These are phyloP conservation scores for Cercophora samala DNA, from an alignment of 495 filamentous ascomycete genomes.

Conservation along the genomic window DNA sequence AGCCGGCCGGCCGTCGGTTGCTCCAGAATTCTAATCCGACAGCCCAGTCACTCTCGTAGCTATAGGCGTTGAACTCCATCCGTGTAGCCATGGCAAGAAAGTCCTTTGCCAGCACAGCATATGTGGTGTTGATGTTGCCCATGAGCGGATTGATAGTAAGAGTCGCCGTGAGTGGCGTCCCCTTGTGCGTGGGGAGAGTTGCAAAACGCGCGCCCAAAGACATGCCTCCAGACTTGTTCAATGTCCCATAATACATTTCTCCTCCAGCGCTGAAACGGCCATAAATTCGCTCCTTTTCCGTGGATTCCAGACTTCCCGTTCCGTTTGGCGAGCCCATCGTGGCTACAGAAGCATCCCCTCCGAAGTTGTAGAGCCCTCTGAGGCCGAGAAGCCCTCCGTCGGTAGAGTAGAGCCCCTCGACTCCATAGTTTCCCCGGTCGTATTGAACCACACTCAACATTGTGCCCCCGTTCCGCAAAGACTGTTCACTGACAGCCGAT, in stretches of 20 bases:
- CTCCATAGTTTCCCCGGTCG: slow-evolving; percentile 81
- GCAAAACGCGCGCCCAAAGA: slow-evolving; percentile 78
- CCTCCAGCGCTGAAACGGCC: slow-evolving; percentile 78
- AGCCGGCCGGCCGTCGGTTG: slow-evolving; percentile 43
- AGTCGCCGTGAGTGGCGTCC: slow-evolving; percentile 87
- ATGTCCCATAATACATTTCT: slow-evolving; percentile 88
- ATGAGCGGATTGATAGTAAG: slow-evolving; percentile 88
- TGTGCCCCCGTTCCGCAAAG: slow-evolving; percentile 71
- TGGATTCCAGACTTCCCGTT: slow-evolving; percentile 22
- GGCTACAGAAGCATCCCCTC: slow-evolving; percentile 57
- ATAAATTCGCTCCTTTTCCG: slow-evolving; percentile 51
- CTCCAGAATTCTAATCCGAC: slow-evolving; percentile 89
- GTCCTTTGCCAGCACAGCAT: slow-evolving; percentile 79
- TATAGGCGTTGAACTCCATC: slow-evolving; percentile 97
- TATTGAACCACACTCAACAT: slow-evolving; percentile 78
- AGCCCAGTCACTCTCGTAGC: slow-evolving; percentile 90
- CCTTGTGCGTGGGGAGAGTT: slow-evolving; percentile 81
- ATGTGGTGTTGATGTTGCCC: slow-evolving; percentile 84
- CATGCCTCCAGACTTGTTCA: slow-evolving; percentile 85
- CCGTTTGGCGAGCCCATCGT: slow-evolving; percentile 18
- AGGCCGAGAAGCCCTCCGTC: slow-evolving; percentile 86
- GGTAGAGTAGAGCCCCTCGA: slow-evolving; percentile 88
- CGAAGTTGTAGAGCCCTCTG: slow-evolving; percentile 91
- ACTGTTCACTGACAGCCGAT: slow-evolving; percentile 73
- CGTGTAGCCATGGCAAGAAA: slow-evolving; percentile 80